These are phyloP conservation scores for Sechiopsis laciniata DNA, from an alignment of 306 rosid species.

Conservation along the genomic window DNA sequence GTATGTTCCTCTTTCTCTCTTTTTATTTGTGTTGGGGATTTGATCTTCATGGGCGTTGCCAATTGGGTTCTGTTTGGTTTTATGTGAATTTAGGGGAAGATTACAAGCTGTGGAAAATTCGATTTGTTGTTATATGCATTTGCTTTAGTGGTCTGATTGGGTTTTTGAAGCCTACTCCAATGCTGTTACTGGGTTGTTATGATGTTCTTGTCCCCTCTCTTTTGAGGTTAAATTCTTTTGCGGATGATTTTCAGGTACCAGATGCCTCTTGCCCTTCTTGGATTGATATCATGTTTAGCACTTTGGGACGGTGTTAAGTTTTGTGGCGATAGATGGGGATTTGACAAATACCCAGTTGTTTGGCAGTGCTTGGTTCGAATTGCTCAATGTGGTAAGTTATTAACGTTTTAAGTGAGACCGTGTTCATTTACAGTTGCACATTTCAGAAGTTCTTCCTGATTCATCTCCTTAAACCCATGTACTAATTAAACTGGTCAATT, in stretches of 20 bases:
- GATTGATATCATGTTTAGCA: slow-evolving; percentile 69
- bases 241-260: slow-evolving; percentile 46
- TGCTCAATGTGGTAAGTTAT: slow-evolving; percentile 58
- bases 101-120: neutral
- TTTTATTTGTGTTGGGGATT: neutral
- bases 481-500: neutral
- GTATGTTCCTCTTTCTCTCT: slow-evolving; percentile 31
- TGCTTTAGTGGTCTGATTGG: neutral
- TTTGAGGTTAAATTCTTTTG: neutral
- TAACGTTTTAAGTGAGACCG: neutral
- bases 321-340: slow-evolving; percentile 53
- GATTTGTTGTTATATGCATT: no score
- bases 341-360: slow-evolving; percentile 53
- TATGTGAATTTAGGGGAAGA: neutral
- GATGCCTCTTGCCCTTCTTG: slow-evolving; percentile 82
- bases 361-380: slow-evolving; percentile 55
- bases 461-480: neutral
- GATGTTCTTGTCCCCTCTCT: no score
- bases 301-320: slow-evolving; percentile 77
- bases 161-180: neutral
- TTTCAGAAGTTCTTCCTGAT: neutral
- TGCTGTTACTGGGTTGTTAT: neutral
- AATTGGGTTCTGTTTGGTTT: slow-evolving; percentile 11
- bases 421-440: neutral
- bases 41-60: neutral